Base-by-base conservation (phyloP, 805 yeast species). In the Nakazawaea populi region DNA sequence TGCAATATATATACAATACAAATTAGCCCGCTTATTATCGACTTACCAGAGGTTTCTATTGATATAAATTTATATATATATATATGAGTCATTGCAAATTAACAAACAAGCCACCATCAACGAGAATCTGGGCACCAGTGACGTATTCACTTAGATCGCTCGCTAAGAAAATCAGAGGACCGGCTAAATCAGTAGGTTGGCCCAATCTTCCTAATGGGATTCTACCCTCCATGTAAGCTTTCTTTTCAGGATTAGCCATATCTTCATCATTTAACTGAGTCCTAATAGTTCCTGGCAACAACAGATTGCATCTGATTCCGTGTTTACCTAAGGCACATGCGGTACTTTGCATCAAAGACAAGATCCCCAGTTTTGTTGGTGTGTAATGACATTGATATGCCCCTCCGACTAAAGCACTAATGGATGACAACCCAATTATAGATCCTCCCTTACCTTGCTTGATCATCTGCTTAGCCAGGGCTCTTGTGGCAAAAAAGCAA, bases 301-400 rank as follows among this genome's bases (percentile, higher is more conserved):
- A 53, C 12, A 76, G 75, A 55, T 74, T 74, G 51, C 74, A 70
- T 54, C 76, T 61, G 42, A 74, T 73, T 6, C 74, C 74, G 52
- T 69, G 67, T 44, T 68, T 60, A 1, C 76, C 76, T 34, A 74
- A 63, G 1, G 75, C 73, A 52, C 70, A 67, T 1, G 78, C 77
- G 34, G 64, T 63, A 12, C 74, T 66, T 56, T 73, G 77, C 67
- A 72, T 73, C 54, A 74, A 58, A 18, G 74, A 69, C 45, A 71
- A 56, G 41, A 74, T 63, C 14, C 75, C 78, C n/a, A 76, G 76
- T 52, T 74, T 74, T 10, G 78, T 71, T 14, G 77, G 76, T n/a
- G 75, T 70, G 57, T 74, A 74, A 55, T 73, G 77, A 4, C 73
- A 68, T 53, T 73, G 78, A 41, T 58, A 56, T 6, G 70, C 76